phyloP scores from a whole-genome alignment of 2,329 filamentous ascomycete genomes.

The Catunica adiposa region DNA sequence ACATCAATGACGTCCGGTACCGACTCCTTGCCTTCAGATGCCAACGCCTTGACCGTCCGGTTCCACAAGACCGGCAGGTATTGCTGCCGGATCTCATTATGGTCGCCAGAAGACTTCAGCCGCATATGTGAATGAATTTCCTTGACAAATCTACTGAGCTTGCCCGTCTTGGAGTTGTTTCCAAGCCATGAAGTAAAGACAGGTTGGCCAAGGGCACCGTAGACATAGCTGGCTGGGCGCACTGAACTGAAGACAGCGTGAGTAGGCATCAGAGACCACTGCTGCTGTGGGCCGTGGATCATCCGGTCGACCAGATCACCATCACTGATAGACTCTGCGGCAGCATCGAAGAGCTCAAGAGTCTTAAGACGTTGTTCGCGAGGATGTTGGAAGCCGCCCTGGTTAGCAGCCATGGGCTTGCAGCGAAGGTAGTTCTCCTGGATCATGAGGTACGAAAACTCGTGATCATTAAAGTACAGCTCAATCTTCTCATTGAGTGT shows the following conservation, averaged over 20 bases:
- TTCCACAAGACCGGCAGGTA: slow-evolving; percentile 84
- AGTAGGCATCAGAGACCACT: slow-evolving; percentile 95
- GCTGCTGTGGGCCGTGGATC: slow-evolving; percentile 96
- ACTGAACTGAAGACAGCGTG: slow-evolving; percentile 95
- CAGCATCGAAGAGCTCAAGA: slow-evolving; percentile 73
- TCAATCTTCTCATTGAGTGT: slow-evolving; percentile 96
- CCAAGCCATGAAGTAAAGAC: slow-evolving; percentile 85
- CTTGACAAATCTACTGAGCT: slow-evolving; percentile 64
- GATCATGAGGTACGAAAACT: slow-evolving; percentile 93
- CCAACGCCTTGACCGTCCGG: slow-evolving; percentile 56
- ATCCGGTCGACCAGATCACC: slow-evolving; percentile 91
- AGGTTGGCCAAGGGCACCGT: slow-evolving; percentile 59
- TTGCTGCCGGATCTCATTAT: slow-evolving; percentile 85
- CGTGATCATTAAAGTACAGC: slow-evolving; percentile 97
- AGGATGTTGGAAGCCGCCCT: slow-evolving; percentile 36
- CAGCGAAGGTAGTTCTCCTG: slow-evolving; percentile 93
- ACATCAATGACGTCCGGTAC: slow-evolving; percentile 74
- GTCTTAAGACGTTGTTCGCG: slow-evolving; percentile 61
- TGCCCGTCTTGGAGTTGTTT: slow-evolving; percentile 77
- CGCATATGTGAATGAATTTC: slow-evolving; percentile 98
- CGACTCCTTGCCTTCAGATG: slow-evolving; percentile 63
- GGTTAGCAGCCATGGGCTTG: slow-evolving; percentile 49
- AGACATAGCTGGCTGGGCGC: slow-evolving; percentile 69
- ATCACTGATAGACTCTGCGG: slow-evolving; percentile 91
- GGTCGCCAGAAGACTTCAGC: slow-evolving; percentile 72